phyloP scores from a whole-genome alignment of 2,329 filamentous ascomycete genomes.

The Pseudocercospora musae region DNA sequence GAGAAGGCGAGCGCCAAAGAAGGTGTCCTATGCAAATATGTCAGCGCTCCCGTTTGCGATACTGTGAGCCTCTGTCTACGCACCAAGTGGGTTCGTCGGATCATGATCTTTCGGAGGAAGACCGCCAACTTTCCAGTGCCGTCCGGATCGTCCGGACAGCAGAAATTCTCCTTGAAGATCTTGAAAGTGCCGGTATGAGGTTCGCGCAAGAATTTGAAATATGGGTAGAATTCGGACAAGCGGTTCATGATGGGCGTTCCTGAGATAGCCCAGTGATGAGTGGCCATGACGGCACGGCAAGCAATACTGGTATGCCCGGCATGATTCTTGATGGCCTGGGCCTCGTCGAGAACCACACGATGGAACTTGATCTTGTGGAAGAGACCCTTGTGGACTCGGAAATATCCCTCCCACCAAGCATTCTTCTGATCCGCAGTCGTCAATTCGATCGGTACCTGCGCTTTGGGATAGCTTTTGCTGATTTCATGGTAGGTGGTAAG shows the following conservation, averaged over 20 bases:
- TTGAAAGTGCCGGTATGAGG: constrained; percentile 41
- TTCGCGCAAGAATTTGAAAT: constrained; percentile 46
- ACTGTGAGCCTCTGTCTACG: neutral
- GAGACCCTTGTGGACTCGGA: constrained; percentile 33
- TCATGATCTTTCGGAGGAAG: constrained; percentile 48
- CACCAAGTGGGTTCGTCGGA: constrained; percentile 51
- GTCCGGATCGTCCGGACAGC: constrained; percentile 27
- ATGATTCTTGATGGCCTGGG: constrained; percentile 86
- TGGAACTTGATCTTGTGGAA: constrained; percentile 46
- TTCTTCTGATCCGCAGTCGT: constrained; percentile 41
- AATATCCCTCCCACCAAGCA: constrained; percentile 37
- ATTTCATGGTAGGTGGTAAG: constrained; percentile 46
- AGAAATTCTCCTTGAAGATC: constrained; percentile 47
- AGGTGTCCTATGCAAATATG: constrained; percentile 36
- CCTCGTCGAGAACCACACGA: constrained; percentile 77
- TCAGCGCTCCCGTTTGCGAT: neutral
- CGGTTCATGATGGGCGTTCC: constrained; percentile 43
- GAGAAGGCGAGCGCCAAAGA: constrained; percentile 55
- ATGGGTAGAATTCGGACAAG: constrained; percentile 36
- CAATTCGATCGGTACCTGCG: constrained; percentile 36
- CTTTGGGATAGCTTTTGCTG: constrained; percentile 42
- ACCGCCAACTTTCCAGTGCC: constrained; percentile 38
- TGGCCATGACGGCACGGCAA: constrained; percentile 41
- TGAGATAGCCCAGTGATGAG: constrained; percentile 43
- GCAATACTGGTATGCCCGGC: constrained; percentile 42